phyloP scores from a whole-genome alignment of 768 basidiomycete genomes.

The Hygrophoropsis aurantiaca region DNA sequence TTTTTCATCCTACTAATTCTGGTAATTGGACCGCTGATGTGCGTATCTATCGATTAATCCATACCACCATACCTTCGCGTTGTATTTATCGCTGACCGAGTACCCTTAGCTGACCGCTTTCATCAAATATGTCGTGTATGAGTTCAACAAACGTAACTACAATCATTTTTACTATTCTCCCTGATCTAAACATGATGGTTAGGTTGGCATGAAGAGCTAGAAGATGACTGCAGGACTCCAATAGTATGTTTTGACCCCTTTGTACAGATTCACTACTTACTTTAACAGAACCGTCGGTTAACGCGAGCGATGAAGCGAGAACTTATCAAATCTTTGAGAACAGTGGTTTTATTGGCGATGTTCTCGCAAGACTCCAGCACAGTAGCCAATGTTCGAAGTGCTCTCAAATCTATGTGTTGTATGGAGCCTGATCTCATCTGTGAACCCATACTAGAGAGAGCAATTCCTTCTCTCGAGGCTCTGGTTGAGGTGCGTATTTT shows the following conservation, averaged over 20 bases:
- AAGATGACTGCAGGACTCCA: constrained; percentile 80
- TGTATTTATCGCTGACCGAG: constrained; percentile 30
- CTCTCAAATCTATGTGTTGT: constrained; percentile 77
- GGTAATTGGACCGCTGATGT: constrained; percentile 55
- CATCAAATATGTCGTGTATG: constrained; percentile 75
- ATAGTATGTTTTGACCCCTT: constrained; percentile 32
- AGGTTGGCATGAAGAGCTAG: constrained; percentile 81
- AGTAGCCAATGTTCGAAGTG: constrained; percentile 73
- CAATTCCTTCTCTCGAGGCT: constrained; percentile 84
- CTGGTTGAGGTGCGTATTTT: constrained; percentile 66
- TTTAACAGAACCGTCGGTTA: constrained; percentile 63
- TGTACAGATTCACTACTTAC: not conserved
- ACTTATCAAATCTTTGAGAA: constrained; percentile 78
- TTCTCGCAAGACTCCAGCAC: constrained; percentile 82
- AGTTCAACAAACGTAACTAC: constrained; percentile 74
- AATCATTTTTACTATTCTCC: not conserved
- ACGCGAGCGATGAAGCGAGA: constrained; percentile 80
- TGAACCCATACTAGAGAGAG: constrained; percentile 77
- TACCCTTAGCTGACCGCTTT: constrained; percentile 41
- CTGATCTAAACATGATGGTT: constrained; percentile 3
- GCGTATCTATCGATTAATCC: constrained; percentile 66
- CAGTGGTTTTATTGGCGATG: constrained; percentile 84
- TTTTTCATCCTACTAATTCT: constrained; percentile 89
- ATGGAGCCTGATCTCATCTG: constrained; percentile 88
- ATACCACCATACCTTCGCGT: constrained; percentile 50